Evolutionary conservation across 2,329 filamentous ascomycete genomes (phyloP).

Genomic region (Fusarium graminum): DNA sequence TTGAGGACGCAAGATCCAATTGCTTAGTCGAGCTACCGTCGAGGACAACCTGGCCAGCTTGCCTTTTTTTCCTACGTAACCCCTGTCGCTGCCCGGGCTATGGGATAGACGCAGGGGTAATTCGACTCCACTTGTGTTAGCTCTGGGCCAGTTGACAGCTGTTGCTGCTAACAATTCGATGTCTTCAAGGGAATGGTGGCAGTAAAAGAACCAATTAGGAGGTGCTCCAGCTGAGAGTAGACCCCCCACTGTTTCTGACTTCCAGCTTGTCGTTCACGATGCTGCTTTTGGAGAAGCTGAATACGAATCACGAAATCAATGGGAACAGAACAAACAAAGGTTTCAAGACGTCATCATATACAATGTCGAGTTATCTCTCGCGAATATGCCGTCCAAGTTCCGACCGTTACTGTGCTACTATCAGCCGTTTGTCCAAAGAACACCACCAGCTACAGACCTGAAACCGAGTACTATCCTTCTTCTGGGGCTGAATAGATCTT

Average conservation of each 20-base stretch:
- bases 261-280: conserved; percentile 7
- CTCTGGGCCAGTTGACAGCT: conserved; percentile 41
- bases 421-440: conserved; percentile 2
- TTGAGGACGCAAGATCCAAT: conserved; percentile 32
- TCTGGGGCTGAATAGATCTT: conserved; percentile 25
- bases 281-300: conserved; percentile 17
- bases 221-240: conserved; percentile 17
- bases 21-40: conserved; percentile 27
- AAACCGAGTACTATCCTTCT: conserved; percentile 4
- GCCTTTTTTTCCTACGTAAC: conserved; percentile 31
- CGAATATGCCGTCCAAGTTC: neutral
- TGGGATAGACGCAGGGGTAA: conserved; percentile 45
- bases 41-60: conserved; percentile 49
- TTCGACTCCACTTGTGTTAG: conserved; percentile 38
- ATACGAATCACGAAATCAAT: neutral
- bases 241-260: conserved; percentile 1
- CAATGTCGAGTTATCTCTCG: neutral
- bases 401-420: neutral
- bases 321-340: neutral
- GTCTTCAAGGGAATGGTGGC: conserved; percentile 7
- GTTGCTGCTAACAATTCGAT: conserved; percentile 36
- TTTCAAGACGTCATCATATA: neutral
- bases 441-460: neutral
- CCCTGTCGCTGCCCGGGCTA: conserved; percentile 26
- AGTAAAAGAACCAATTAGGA: conserved; percentile 22